A percentile compares a stretch with the other conserved stretches of the same genome.
Conservation (phyloP, 352 stramenopile species). For the Globisporangium irregulare region DNA sequence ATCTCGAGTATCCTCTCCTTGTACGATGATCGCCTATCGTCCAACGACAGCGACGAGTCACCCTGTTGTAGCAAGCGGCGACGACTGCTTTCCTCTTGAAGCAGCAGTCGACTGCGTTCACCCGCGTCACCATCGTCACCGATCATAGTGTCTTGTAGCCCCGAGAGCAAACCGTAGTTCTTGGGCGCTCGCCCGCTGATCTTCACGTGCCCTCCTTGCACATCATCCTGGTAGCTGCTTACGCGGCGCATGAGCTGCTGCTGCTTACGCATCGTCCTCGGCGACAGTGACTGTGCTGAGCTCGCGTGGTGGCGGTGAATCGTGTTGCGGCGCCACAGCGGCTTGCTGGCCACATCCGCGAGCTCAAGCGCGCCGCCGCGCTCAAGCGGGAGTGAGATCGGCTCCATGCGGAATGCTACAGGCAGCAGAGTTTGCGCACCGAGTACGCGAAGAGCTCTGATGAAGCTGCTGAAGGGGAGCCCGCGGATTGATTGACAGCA, state of each 20-base stretch:
- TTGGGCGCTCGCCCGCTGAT: background rate
- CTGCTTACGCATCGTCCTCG: conserved; percentile 20
- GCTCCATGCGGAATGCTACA: conserved; percentile 31
- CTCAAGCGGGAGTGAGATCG: conserved; percentile 43
- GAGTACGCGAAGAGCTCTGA: background rate
- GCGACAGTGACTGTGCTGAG: conserved; percentile 47
- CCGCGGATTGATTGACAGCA: background rate
- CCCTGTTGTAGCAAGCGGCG: conserved; percentile 9
- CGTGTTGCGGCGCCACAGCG: conserved; percentile 15
- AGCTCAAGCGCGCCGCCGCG: conserved; percentile 50
- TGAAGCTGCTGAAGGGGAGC: background rate
- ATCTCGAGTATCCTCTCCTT: conserved; percentile 19
- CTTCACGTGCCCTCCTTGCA: conserved; percentile 6
- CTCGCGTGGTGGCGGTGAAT: conserved; percentile 24
- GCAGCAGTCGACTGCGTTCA: conserved; percentile 15
- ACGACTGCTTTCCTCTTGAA: conserved; percentile 22
- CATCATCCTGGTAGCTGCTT: conserved; percentile 49
- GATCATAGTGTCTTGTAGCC: conserved; percentile 11
- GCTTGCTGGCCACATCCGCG: conserved; percentile 10
- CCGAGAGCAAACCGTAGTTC: conserved; percentile 12
- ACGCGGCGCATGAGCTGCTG: conserved; percentile 52
- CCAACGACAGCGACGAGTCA: background rate
- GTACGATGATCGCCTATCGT: conserved; percentile 8
- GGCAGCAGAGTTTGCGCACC: background rate
- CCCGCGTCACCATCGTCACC: conserved; percentile 14